Conservation (phyloP, 176 grass and related monocot genomes). For the Eleusine indica region DNA sequence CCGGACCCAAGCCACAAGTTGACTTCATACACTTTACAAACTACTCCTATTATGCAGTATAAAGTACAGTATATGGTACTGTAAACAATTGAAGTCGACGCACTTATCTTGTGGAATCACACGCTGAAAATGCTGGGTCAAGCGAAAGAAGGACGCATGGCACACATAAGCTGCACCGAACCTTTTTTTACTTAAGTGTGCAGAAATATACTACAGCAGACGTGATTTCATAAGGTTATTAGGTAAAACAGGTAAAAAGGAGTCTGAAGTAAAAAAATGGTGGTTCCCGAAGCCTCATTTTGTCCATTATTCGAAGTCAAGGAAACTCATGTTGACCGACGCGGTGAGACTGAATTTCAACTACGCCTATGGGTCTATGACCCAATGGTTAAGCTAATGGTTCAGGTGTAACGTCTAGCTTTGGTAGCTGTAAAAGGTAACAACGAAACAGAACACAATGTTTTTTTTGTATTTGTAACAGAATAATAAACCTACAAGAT, state of each 20-base stretch:
- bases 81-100: neutral
- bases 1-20: neutral
- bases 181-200: neutral
- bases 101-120: neutral
- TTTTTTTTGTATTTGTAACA: neutral
- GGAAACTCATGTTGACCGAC: neutral
- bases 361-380: neutral
- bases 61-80: neutral
- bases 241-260: neutral
- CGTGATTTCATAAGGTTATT: conserved; percentile 27
- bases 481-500: neutral
- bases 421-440: neutral
- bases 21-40: neutral
- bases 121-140: neutral
- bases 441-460: neutral
- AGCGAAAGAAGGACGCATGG: neutral
- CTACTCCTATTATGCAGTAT: no score
- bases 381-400: neutral
- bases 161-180: neutral
- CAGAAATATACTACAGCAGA: neutral
- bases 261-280: neutral
- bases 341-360: neutral
- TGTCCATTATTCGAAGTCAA: neutral
- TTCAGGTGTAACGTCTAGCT: conserved; percentile 13
- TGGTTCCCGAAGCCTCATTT: neutral